These are phyloP conservation scores for Symmetrospora coprosmae DNA, from an alignment of 768 basidiomycete species.

Conservation along the genomic window DNA sequence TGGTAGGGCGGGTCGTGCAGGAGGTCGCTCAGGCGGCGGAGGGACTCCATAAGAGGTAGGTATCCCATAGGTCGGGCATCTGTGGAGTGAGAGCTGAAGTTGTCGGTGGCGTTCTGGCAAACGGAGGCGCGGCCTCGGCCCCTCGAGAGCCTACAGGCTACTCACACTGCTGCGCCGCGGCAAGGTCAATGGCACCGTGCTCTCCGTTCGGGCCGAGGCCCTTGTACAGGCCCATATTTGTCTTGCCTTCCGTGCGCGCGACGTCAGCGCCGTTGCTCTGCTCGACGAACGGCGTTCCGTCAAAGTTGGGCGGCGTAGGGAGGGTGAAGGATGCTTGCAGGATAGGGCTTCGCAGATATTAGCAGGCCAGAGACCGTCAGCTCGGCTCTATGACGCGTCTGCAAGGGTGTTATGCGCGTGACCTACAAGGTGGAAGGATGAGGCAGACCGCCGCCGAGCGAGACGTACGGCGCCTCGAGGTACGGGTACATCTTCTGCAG, in stretches of 20 bases:
- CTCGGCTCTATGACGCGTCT: too few relatives aligned
- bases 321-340: background rate
- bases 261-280: background rate
- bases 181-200: slow-evolving; percentile 12
- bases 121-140: background rate
- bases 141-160: background rate
- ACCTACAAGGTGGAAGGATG: slow-evolving; percentile 14
- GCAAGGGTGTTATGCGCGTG: too few relatives aligned
- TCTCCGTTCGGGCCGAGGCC: slow-evolving; percentile 3
- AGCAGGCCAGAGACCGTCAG: too few relatives aligned
- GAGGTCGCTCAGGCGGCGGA: slow-evolving; percentile 3
- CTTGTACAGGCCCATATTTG: slow-evolving; percentile 14
- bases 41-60: background rate
- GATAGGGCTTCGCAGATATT: too few relatives aligned
- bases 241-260: background rate
- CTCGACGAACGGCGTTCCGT: slow-evolving; percentile 14
- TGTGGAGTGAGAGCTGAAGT: background rate
- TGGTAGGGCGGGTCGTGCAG: slow-evolving; percentile 6
- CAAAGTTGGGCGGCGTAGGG: slow-evolving; percentile 16
- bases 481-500: slow-evolving; percentile 14
- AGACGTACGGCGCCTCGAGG: slow-evolving; percentile 4
- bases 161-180: slow-evolving; percentile 15
- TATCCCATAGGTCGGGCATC: slow-evolving; percentile 19
- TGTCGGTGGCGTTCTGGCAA: background rate
- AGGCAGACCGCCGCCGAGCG: slow-evolving; percentile 14